Evolutionary conservation across 2,329 filamentous ascomycete species (phyloP), one percentile per base, ranked within the genome.

Genomic region (Hypoxylon sp.): DNA sequence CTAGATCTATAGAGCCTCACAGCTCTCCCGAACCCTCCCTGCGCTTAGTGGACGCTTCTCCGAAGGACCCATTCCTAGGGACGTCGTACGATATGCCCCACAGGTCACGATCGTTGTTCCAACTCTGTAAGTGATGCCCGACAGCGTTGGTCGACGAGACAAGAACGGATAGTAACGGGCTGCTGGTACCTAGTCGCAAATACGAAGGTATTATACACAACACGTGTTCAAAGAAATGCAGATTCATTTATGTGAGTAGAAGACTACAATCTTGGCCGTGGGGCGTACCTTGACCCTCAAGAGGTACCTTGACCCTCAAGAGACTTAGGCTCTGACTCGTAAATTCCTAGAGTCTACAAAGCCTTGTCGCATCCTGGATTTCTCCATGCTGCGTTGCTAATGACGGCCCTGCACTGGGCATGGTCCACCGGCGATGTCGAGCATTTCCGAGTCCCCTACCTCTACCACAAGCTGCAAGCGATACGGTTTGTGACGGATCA

Each of bases 401-500:
- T 84, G 68, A 83, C 82, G 19, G 80, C 81, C 24, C 79, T 82
- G 56, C 82, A 84, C 56, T 83, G 81, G 81, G 80, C 81, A 24
- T 84, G 82, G 82, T 79, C 81, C 50, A 83, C 80, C 2, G 82
- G 82, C 31, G 82, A 82, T 56, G 79, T 82, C 71, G 82, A 83
- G 57, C 78, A 81, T 56, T 82, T 83, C 70, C 79, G 80, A 69
- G 76, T 83, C 21, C 81, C 82, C 10, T 83, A 83, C 69, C 77
- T 83, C 56, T 82, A 84, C 62, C 82, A 83, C 72, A 84, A 84
- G 69, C 77, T 82, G 27, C 81, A 82, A 52, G 82, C 82, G 10
- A 84, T 84, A 72, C 80, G 81, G 58, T 84, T 83, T 64, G 82
- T 82, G 53, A 80, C 82, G 66, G 78, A 82, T 67, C 82, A 84